Evolutionary conservation across 2,329 filamentous ascomycete species (phyloP), one percentile per base, ranked within the genome.

Genomic region (Thermomyces lanuginosus): DNA sequence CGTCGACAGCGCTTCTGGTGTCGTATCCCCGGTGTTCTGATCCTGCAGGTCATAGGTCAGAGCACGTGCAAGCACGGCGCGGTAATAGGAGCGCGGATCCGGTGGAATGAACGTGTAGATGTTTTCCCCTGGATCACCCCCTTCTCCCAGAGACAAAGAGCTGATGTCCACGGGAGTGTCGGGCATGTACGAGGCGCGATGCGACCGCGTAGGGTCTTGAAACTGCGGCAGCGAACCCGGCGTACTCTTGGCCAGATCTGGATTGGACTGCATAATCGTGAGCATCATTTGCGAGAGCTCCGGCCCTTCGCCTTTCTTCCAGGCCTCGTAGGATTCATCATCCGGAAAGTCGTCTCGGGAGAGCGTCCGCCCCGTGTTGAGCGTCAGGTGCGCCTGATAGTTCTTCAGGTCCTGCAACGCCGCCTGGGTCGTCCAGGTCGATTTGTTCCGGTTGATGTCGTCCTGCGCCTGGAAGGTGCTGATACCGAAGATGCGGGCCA

Each of bases 221-320:
- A 66, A 61, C 28, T 72, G 60, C 21, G 67, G 71, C 26, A 80
- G 57, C 16, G 61, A 58, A 9, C 61, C 63, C 1, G 74, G 68
- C 3, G 77, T 74, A 36, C 68, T 76, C 46, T 83, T 91, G 26
- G 82, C 76, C 27, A 95, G 62, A 37, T 86, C 78, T 3, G 84
- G 86, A 40, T 80, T 82, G 4, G 77, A 77, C 34, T 79, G 82
- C 21, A 95, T 61, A 36, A 98, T 81, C 19, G 84, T 79, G 41
- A 92, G 64, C 64, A 98, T 89, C 72, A 95, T 83, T 40, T 89
- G 79, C 4, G 83, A 89, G 21, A 98, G 60, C 40, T 92, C 81
- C 8, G 78, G 76, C 3, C 69, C 69, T 50, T 98, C 89, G n/a
- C 73, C 69, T 46, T 80, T 86, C 51, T 83, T 91, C 89, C 89